Conservation (phyloP, 2,329 filamentous ascomycete genomes). For the Arthrobotrys entomopaga region DNA sequence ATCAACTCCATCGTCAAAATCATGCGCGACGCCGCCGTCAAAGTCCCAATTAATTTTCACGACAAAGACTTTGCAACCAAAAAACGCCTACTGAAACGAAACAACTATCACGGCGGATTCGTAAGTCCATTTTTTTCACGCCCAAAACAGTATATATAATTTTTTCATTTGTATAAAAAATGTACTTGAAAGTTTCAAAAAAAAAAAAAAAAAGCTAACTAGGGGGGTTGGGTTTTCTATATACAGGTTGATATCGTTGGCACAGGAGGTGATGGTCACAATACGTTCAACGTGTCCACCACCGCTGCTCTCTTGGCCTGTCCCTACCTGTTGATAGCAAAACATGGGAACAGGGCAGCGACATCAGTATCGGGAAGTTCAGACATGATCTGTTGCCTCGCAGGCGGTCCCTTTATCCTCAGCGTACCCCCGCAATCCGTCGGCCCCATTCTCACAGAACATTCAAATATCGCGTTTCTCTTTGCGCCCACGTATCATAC, state of each 20-base stretch:
- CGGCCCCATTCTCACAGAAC: slow-evolving; percentile 72
- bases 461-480: slow-evolving; percentile 79
- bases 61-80: slow-evolving; percentile 64
- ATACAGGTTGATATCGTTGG: slow-evolving; percentile 88
- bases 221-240: slow-evolving; percentile 25
- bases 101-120: slow-evolving; percentile 79
- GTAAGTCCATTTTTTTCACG: slow-evolving; percentile 66
- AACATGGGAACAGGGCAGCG: slow-evolving; percentile 95
- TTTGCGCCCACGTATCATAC: slow-evolving; percentile 97
- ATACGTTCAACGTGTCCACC: slow-evolving; percentile 98
- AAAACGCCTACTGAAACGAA: slow-evolving; percentile 73
- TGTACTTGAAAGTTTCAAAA: no score
- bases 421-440: slow-evolving; percentile 79
- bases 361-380: slow-evolving; percentile 96
- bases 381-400: slow-evolving; percentile 80
- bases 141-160: neutral
- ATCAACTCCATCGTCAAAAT: slow-evolving; percentile 83
- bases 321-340: slow-evolving; percentile 83
- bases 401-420: slow-evolving; percentile 73
- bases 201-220: neutral
- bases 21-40: slow-evolving; percentile 83
- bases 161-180: neutral
- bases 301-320: slow-evolving; percentile 93
- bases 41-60: slow-evolving; percentile 74
- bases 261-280: slow-evolving; percentile 93